Evolutionary conservation across 2,329 filamentous ascomycete genomes (phyloP), one percentile per base, ranked within the genome.

Genomic region (Colletotrichum sp.): DNA sequence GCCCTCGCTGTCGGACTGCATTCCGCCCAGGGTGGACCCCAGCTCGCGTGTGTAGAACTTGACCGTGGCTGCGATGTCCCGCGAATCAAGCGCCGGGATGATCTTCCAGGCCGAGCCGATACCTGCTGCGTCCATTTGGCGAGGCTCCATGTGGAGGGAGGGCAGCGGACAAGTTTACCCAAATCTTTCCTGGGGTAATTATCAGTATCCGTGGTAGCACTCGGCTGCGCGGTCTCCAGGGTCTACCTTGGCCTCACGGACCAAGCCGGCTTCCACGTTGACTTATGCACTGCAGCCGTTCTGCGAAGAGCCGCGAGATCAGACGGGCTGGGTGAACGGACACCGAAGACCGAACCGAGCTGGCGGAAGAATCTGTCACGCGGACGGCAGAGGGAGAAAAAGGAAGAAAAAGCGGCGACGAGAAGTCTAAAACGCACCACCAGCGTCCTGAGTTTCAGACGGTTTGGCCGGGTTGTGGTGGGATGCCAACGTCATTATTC

Each of bases 81-180:
- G 55, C 30, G 39, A 73, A 15, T 30, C 10, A 21, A 77, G 70
- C 26, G 32, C 59, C n/a, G 63, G 74, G 18, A 69, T 71, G 15
- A 71, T 77, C 21, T 78, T 77, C 74, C 76, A 78, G 3, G 75
- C 71, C 13, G 71, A 75, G 3, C 21, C 39, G 57, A 76, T 59
- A 3, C 55, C 62, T 21, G 15, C 12, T 32, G 55, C 32, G 15
- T 49, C 36, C 62, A 72, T 68, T 16, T 2, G 24, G 8, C 2
- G 28, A 32, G 39, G 39, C 15, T 39, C 8, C 39, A 3, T 13
- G 44, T 52, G 44, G 44, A 8, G 6, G 44, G 10, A n/a, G 10
- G 44, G 44, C 44, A 52, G n/a, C n/a, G n/a, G 2, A 8, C 6
- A 13, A 13, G 44, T 52, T 52, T 52, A 52, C n/a, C 44, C 44